These are phyloP conservation scores for Volvox reticuliferus DNA, from an alignment of 139 green algal genomes.

Conservation along the genomic window DNA sequence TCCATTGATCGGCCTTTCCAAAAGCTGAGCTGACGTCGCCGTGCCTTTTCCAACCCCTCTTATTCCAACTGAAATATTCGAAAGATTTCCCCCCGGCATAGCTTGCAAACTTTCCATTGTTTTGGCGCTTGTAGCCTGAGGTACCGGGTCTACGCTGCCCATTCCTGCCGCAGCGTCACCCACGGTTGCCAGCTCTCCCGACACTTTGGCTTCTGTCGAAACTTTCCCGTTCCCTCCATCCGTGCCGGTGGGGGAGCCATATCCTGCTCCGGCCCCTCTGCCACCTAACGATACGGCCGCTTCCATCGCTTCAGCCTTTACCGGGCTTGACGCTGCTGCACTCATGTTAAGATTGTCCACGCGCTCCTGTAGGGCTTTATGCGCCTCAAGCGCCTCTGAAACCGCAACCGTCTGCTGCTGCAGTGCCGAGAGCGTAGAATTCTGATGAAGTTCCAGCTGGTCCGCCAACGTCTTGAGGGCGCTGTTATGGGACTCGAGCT, in stretches of 20 bases:
- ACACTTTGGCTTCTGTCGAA: too few species aligned
- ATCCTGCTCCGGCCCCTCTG: not conserved
- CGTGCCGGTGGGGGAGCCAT: not conserved
- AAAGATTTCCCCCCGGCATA: too few species aligned
- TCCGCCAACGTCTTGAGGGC: slow-evolving; percentile 30
- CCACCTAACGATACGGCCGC: not conserved
- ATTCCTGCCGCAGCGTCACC: too few species aligned
- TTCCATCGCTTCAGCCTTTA: too few species aligned
- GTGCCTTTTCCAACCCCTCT: too few species aligned
- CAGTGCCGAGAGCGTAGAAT: slow-evolving; percentile 26
- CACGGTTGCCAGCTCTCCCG: too few species aligned
- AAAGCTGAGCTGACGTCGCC: too few species aligned
- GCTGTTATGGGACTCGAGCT: slow-evolving; percentile 37
- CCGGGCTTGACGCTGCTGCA: not conserved
- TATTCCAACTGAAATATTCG: too few species aligned
- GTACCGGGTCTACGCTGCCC: too few species aligned
- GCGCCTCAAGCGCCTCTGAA: slow-evolving; percentile 38
- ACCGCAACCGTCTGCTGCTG: slow-evolving; percentile 38
- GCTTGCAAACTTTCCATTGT: too few species aligned
- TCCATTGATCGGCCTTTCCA: too few species aligned
- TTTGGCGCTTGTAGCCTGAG: too few species aligned
- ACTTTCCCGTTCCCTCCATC: not conserved
- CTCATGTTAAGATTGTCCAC: slow-evolving; percentile 16
- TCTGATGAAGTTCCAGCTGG: slow-evolving; percentile 34
- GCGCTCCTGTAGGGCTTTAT: not conserved